phyloP scores from a whole-genome alignment of 371 early-diverging fungal species.

The Mortierella sp. region DNA sequence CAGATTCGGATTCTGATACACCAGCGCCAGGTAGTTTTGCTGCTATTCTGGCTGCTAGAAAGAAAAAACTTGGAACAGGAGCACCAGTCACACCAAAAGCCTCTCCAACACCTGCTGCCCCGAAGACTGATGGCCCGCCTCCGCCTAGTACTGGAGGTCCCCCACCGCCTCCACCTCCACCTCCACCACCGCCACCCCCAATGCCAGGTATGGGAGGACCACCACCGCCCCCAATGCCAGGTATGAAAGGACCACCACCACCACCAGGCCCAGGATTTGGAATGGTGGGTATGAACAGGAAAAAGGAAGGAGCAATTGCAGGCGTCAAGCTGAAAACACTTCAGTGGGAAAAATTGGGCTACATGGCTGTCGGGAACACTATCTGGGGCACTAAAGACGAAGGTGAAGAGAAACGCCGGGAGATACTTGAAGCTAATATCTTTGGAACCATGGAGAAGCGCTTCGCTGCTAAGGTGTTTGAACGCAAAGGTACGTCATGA shows the following conservation, averaged over 20 bases:
- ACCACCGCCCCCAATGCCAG: too few relatives aligned
- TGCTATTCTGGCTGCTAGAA: slow-evolving; percentile 49
- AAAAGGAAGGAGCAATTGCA: slow-evolving; percentile 70
- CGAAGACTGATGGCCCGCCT: slow-evolving; percentile 20
- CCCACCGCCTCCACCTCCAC: slow-evolving; percentile 48
- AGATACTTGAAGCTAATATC: slow-evolving; percentile 62
- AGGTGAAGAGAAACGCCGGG: slow-evolving; percentile 63
- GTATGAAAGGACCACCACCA: slow-evolving; percentile 19
- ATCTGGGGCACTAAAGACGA: slow-evolving; percentile 66
- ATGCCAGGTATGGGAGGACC: slow-evolving; percentile 19
- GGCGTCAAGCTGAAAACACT: slow-evolving; percentile 83
- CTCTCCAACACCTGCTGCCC: too few relatives aligned
- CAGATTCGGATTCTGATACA: slow-evolving; percentile 44
- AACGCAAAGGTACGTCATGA: slow-evolving; percentile 45
- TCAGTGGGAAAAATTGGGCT: slow-evolving; percentile 88
- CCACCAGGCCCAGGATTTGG: slow-evolving; percentile 5
- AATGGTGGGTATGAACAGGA: slow-evolving; percentile 55
- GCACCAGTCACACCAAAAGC: slow-evolving; percentile 11
- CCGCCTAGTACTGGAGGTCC: slow-evolving; percentile 23
- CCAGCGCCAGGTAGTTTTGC: slow-evolving; percentile 37
- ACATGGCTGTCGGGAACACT: slow-evolving; percentile 66
- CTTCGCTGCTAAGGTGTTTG: slow-evolving; percentile 78
- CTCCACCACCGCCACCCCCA: slow-evolving; percentile 52
- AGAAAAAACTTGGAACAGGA: slow-evolving; percentile 33
- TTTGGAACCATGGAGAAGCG: slow-evolving; percentile 77